Conservation (phyloP, 2,329 filamentous ascomycete genomes). For the Penicillium sp. region DNA sequence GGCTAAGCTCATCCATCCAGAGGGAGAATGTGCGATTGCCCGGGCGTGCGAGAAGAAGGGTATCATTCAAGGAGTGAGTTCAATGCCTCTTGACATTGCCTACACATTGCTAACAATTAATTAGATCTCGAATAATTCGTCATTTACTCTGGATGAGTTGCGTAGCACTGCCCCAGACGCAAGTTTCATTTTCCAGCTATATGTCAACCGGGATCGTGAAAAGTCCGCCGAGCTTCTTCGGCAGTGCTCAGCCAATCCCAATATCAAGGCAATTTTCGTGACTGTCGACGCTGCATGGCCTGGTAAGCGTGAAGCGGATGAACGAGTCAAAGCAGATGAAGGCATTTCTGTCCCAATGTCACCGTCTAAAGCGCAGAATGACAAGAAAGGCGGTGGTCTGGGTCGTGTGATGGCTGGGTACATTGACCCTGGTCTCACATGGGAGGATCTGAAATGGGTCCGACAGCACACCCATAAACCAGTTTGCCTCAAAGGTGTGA, state of each 20-base stretch:
- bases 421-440: slow-evolving; percentile 54
- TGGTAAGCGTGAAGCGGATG: slow-evolving; percentile 58
- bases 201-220: slow-evolving; percentile 53
- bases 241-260: slow-evolving; percentile 42
- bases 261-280: slow-evolving; percentile 50
- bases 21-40: slow-evolving; percentile 63
- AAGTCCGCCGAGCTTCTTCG: slow-evolving; percentile 52
- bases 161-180: slow-evolving; percentile 41
- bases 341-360: slow-evolving; percentile 45
- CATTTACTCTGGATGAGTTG: slow-evolving; percentile 59
- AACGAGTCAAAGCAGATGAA: slow-evolving; percentile 53
- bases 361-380: slow-evolving; percentile 47
- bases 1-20: slow-evolving; percentile 62
- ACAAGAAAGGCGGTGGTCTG: slow-evolving; percentile 55
- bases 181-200: slow-evolving; percentile 57
- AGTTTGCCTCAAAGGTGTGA: slow-evolving; percentile 59
- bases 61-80: slow-evolving; percentile 56
- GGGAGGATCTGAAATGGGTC: slow-evolving; percentile 58
- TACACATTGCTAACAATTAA: background rate
- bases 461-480: slow-evolving; percentile 49
- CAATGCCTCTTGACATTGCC: background rate
- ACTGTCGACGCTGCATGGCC: slow-evolving; percentile 59
- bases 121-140: slow-evolving; percentile 61
- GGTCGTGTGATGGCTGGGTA: slow-evolving; percentile 54
- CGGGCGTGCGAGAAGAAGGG: slow-evolving; percentile 53